Evolutionary conservation across 805 yeast species (phyloP).

Genomic region (Saccharomyces paradoxus): DNA sequence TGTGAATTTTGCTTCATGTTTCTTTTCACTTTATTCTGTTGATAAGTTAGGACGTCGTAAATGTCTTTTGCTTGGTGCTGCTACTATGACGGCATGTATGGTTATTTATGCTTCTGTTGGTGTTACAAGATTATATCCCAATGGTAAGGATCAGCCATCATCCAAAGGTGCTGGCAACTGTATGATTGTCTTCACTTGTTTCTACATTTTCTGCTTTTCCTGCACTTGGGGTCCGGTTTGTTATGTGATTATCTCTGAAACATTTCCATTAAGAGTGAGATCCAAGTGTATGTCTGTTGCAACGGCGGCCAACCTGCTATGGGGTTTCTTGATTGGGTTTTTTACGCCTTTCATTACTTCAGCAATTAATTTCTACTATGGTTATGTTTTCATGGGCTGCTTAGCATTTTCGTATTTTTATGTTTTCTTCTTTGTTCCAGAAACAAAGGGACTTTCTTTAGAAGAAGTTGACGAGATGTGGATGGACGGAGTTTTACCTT

Average conservation of each 20-base stretch:
- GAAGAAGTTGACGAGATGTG: constrained; percentile 68
- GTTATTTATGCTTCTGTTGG: constrained; percentile 35
- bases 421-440: constrained; percentile 61
- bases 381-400: constrained; percentile 51
- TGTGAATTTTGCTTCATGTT: neutral
- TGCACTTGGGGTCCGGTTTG: constrained; percentile 70
- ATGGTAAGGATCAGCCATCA: constrained; percentile 34
- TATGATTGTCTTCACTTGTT: constrained; percentile 63
- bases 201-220: constrained; percentile 66
- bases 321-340: constrained; percentile 65
- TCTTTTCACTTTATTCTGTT: neutral
- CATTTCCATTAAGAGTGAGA: constrained; percentile 66
- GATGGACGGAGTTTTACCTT: constrained; percentile 33
- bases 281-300: constrained; percentile 51
- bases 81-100: neutral
- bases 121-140: constrained; percentile 35
- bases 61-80: neutral
- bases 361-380: constrained; percentile 59
- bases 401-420: constrained; percentile 46
- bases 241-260: constrained; percentile 58
- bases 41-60: neutral
- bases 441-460: constrained; percentile 70
- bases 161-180: constrained; percentile 31
- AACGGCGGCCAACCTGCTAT: constrained; percentile 54
- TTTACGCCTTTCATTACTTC: constrained; percentile 62